Evolutionary conservation across 176 grass and related monocot genomes (phyloP).

Genomic region (Oryza meridionalis): DNA sequence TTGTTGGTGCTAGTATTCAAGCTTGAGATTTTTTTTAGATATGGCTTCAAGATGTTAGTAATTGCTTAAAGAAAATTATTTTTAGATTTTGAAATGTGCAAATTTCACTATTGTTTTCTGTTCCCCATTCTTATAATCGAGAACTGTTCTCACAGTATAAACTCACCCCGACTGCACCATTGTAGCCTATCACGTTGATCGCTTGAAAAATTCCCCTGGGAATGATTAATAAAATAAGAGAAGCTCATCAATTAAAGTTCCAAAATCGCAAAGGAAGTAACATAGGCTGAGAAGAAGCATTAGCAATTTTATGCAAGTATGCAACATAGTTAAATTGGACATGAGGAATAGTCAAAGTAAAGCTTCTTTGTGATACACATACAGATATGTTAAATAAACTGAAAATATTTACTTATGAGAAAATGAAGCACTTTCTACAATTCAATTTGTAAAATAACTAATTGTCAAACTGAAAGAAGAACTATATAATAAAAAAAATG

Average conservation of each 20-base stretch:
- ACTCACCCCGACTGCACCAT: slow-evolving; percentile 58
- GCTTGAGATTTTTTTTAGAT: too few relatives aligned
- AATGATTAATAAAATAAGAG: slow-evolving; percentile 18
- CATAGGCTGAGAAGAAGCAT: neutral
- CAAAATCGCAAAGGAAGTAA: neutral
- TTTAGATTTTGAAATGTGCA: too few relatives aligned
- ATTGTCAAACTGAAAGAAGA: neutral
- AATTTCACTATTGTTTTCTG: too few relatives aligned
- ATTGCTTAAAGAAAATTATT: too few relatives aligned
- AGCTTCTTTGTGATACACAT: neutral
- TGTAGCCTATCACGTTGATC: slow-evolving; percentile 32
- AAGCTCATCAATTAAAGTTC: neutral
- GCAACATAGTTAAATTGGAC: neutral
- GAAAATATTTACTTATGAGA: too few relatives aligned
- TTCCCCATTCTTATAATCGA: too few relatives aligned
- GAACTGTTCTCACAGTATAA: neutral
- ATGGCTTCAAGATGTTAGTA: too few relatives aligned
- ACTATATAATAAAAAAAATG: neutral
- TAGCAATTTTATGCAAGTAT: neutral
- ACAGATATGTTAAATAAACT: neutral
- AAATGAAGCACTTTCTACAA: too few relatives aligned
- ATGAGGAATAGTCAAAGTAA: neutral
- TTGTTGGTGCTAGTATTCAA: too few relatives aligned
- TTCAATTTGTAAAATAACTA: neutral
- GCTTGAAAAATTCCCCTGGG: slow-evolving; percentile 65